phyloP scores from a whole-genome alignment of 2,329 filamentous ascomycete species.

The Cladobotryum protrusum region DNA sequence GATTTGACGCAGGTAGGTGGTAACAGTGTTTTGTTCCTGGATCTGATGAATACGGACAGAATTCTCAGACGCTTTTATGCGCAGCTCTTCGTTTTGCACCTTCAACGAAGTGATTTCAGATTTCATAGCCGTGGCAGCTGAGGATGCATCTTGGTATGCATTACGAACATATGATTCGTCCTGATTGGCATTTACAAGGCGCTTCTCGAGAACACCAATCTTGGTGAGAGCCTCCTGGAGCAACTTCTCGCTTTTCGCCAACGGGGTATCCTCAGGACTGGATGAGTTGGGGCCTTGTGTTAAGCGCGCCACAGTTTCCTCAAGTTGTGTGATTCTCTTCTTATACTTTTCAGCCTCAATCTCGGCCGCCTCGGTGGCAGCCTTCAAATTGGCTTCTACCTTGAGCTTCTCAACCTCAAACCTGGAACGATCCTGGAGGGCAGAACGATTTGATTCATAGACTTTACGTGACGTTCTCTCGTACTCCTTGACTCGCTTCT shows the following conservation, averaged over 20 bases:
- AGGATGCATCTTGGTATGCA: conserved; percentile 54
- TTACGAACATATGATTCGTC: conserved; percentile 52
- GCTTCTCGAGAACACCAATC: conserved; percentile 35
- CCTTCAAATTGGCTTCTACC: conserved; percentile 25
- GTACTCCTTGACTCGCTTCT: conserved; percentile 41
- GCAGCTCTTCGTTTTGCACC: conserved; percentile 34
- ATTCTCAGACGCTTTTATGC: conserved; percentile 38
- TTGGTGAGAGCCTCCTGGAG: conserved; percentile 33
- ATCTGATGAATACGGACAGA: conserved; percentile 41
- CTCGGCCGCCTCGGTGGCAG: conserved; percentile 20
- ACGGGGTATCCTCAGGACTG: conserved; percentile 19
- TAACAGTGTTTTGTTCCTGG: conserved; percentile 32
- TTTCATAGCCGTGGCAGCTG: conserved; percentile 37
- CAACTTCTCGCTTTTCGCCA: conserved; percentile 24
- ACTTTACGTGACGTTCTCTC: conserved; percentile 38
- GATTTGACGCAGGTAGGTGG: conserved; percentile 32
- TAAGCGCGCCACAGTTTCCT: conserved; percentile 25
- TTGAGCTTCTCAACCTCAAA: conserved; percentile 43
- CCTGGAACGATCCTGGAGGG: conserved; percentile 43
- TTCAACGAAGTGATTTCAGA: conserved; percentile 42
- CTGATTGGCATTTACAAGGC: conserved; percentile 34
- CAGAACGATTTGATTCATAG: conserved; percentile 41
- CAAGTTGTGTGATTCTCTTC: conserved; percentile 32
- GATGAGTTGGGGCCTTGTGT: conserved; percentile 18
- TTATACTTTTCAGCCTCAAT: conserved; percentile 33